Base-by-base conservation (phyloP, 768 basidiomycete species). In the Auricularia cornea region DNA sequence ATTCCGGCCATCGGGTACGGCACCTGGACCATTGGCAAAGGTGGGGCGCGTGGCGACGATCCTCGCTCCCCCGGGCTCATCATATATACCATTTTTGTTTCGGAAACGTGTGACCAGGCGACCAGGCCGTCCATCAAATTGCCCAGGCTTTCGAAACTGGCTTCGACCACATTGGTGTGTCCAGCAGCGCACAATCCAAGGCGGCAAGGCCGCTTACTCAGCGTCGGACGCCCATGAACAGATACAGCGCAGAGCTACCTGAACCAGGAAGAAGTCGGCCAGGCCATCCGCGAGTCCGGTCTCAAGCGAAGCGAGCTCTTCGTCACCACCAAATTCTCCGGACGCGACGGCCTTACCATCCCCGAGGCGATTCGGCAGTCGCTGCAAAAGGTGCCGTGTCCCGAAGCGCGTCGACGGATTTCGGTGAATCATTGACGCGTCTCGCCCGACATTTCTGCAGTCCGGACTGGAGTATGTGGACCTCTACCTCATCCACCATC, bases 401-500 rank as follows among this genome's bases (percentile, higher is more conserved):
- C 59, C 52, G 60, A 60, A 31, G 56, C 41, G 29, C 35, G 35
- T 8, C 35, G 35, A 38, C 59, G 51, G 11, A 60, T 62, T 32
- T 40, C 6, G 59, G 35, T 38, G 35, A 38, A 38, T 10, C 35
- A 38, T 38, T 38, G 35, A 38, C 35, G 35, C 35, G 35, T 38
- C 10, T 14, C 16, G 35, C 3, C 74, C 52, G 65, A 68, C 12
- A 16, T 60, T 52, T 18, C 66, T 89, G 35, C 35, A 38, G 88
- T 78, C 89, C 26, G 86, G 84, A 0, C 75, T 90, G 3, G 68
- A 77, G 1, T 86, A 86, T 66, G 80, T 90, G 14, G 87, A 92
- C 71, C 71, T 90, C 41, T 90, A 90, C 72, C 81, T 90, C 48
- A 84, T 90, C 57, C 88, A 90, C 70, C 68, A 72, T 62, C 86